Evolutionary conservation across 2,329 filamentous ascomycete species (phyloP), one percentile per base, ranked within the genome.

Genomic region (Claviceps capensis): DNA sequence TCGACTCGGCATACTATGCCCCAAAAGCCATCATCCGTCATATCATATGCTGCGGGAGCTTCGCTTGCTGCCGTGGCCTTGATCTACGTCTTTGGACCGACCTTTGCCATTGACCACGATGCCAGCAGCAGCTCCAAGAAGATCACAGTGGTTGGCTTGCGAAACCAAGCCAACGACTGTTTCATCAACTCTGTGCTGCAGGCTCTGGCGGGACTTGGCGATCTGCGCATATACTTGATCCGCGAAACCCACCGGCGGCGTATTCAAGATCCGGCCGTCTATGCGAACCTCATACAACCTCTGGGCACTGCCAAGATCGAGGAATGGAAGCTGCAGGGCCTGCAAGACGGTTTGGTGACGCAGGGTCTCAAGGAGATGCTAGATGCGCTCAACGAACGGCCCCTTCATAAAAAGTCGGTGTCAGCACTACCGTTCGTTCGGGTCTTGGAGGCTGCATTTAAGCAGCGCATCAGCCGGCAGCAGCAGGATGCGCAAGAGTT

Each of bases 401-500:
- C 93, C 1, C 86, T 97, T 59, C 87, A 90, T 67, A 89, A 83
- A 63, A 98, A 97, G 73, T 93, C 88, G 0, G 94, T 97, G 52
- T 89, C 87, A 16, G 89, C 91, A 3, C 78, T 81, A n/a, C 77
- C 78, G 1, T 96, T 98, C 63, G 85, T 98, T 44, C 75, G 78
- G 56, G 84, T 86, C 0, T 73, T 98, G 49, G 93, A 98, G 70
- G 73, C 75, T 34, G 89, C 91, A 0, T 98, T 96, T 63, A 81
- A 82, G 52, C 91, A 94, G 61, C 82, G 87, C 60, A 95, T 98
- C 60, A 96, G 87, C 64, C 78, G 91, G 51, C 88, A 93, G 63
- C 93, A 98, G 68, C 93, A 98, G 68, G 93, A 98, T 71, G 93
- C 93, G 11, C 93, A 98, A 63, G 93, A 98, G 66, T 96, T 98